Base-by-base conservation (phyloP, 2,329 filamentous ascomycete species). In the Ploettnerulaceae sp. region DNA sequence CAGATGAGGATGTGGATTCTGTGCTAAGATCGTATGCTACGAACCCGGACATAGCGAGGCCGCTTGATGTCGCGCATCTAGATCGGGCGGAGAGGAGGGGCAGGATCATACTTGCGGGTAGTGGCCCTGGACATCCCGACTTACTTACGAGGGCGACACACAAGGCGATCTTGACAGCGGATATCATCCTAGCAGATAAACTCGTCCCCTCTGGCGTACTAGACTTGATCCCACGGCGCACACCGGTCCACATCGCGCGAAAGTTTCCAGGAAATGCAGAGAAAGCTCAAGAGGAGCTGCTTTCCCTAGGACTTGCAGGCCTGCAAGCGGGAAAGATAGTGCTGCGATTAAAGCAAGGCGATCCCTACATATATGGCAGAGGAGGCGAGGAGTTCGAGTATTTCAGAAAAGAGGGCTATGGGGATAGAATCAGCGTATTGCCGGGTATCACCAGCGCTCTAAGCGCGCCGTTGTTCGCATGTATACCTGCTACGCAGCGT, bases 241-340 rank as follows among this genome's bases (percentile, higher is more conserved):
- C 90, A 7, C 83, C 85, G 7, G 84, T 97, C 9, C 82, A 88
- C 59, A 98, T 98, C 58, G 91, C 93, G 4, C 85, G 90, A 61
- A 98, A 98, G 66, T 98, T 98, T 67, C 93, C 93, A 1, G 93
- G 93, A 17, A 97, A 98, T 66, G 93, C 93, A 31, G 93, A 98
- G 58, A 81, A 81, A 34, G 93, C 93, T 0, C 93, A 98, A 64
- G 82, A 90, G 61, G 93, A 98, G 67, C 80, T 98, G 4, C 77
- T 95, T 2, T 75, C 82, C 43, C 76, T 88, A 58, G 93, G 89
- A 0, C 72, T 95, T 2, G 77, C 79, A 2, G 89, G 81, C 6
- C 59, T 86, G 15, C 69, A 73, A 37, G 70, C 74, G 15, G 93
- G 93, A 9, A 81, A 86, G 64, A 86, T 80, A 1, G 93, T 98